phyloP scores from a whole-genome alignment of 208 protist species.

The Trypanosoma theileri region DNA sequence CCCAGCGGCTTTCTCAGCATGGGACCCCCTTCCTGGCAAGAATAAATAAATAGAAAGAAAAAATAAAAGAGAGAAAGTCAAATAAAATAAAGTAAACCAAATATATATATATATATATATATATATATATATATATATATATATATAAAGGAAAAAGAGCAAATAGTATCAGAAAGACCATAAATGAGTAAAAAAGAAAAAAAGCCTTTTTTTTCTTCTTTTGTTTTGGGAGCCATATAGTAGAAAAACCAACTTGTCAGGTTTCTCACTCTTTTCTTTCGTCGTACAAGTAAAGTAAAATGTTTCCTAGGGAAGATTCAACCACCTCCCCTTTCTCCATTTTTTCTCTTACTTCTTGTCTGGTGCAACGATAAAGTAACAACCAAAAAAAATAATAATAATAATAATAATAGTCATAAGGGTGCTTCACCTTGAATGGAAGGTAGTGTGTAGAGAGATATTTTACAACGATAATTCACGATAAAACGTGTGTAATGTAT shows the following conservation, averaged over 20 bases:
- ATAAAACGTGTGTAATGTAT: no score
- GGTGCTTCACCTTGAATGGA: no score
- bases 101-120: no score
- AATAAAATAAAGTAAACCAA: background rate
- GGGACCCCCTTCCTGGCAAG: conserved; percentile 9
- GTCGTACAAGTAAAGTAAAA: no score
- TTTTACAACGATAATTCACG: no score
- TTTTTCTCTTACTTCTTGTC: background rate
- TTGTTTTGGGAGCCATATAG: no score
- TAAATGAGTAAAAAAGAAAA: background rate
- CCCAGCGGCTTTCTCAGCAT: conserved; percentile 35
- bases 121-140: background rate
- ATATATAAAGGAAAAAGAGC: background rate
- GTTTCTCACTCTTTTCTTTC: conserved; percentile 12
- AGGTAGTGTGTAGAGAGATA: no score
- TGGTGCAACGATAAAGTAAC: conserved; percentile 10
- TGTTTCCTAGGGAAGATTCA: no score
- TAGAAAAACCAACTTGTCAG: conserved; percentile 2
- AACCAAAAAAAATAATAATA: conserved; percentile 7
- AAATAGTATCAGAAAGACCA: background rate
- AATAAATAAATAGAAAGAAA: conserved; percentile 21
- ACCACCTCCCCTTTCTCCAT: no score
- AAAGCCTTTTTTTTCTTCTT: no score
- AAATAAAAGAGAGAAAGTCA: conserved; percentile 11
- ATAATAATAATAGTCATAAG: no score